Evolutionary conservation across 148 eudicot species (phyloP), one percentile per base, ranked within the genome.

Genomic region (Rhododendron henanense): DNA sequence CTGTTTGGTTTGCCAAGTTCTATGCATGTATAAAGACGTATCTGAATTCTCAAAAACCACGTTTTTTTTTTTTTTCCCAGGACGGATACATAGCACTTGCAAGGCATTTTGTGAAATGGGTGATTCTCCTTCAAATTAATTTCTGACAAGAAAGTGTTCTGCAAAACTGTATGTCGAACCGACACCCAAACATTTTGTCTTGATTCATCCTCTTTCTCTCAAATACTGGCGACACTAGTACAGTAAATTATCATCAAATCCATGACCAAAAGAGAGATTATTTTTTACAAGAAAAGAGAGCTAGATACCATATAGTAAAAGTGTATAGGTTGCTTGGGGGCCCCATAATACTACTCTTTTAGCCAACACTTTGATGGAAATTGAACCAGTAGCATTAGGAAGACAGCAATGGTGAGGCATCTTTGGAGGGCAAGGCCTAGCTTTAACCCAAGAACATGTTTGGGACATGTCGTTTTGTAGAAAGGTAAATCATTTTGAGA

Each of bases 391-490:
- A 71, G 83, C 21, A 88, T 81, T 85, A 44, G 88, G 78, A 44
- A 74, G 79, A 88, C 73, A 80, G 71, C 8, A 90, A 35, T 51
- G 85, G 86, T 55, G 59, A 86, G 82, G 71, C 81, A 81, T 63
- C 37, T 76, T 71, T 50, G 11, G 16, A 28, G 41, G 48, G 48
- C 10, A 19, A 85, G 88, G 39, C 84, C 59, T 79, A 79, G 86
- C 83, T 83, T 88, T 85, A 88, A 87, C 80, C 82, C 28, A 23
- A 87, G 37, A 79, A 90, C 96, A 94, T 94, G 96, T 91, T 84
- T 81, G 73, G 85, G 94, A 93, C 96, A 94, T 94, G 94, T 94
- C 83, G 86, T 83, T 78, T 73, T 78, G 69, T 48, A 84, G 47
- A 82, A 85, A 78, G 73, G 82, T 86, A 37, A 35, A 80, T 81